Evolutionary conservation across 768 basidiomycete genomes (phyloP), one percentile per base, ranked within the genome.

Genomic region (Psilocybe azurescens): DNA sequence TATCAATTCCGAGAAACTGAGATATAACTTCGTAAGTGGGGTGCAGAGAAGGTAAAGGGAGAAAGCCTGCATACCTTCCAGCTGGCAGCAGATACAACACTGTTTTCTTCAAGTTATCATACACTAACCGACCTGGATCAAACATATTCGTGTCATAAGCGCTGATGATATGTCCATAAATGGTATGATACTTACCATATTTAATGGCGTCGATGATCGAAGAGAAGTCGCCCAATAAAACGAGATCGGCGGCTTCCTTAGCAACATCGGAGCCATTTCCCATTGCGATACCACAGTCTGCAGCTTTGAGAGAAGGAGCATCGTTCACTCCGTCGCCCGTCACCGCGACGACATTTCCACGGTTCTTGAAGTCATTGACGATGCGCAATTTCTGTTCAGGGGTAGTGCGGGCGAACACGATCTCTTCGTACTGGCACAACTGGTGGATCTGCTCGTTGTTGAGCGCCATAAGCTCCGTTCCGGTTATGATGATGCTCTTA

Each of bases 321-420:
- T 87, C 85, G 63, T 87, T 87, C 0, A 86, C 85, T 30, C 88
- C 88, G 69, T 90, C 88, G 2, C 89, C 88, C 3, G 88, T 89
- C 60, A 88, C 86, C 1, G 84, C 87, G 5, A 88, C 86, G 1
- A 84, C 79, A 64, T 81, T 80, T 2, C 79, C 82, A 3, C 80
- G 73, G 8, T 71, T 72, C 69, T 89, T 85, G 64, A 87, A 79
- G 38, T 81, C 79, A 59, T 85, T 83, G 30, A 90, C 88, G 63
- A 89, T 89, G 51, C 82, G 79, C 0, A 89, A 73, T 68, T 89
- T 89, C 72, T 88, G 87, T 67, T 88, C 84, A 0, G 88, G 87
- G 0, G 82, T 84, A 1, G 86, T 87, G 5, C 88, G 78, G 0
- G 87, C 86, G 61, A 89, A 88, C 3, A 89, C 87, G 53, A 88